These are phyloP conservation scores for Eleusine indica DNA, from an alignment of 176 grass and related monocot genomes.

Conservation along the genomic window DNA sequence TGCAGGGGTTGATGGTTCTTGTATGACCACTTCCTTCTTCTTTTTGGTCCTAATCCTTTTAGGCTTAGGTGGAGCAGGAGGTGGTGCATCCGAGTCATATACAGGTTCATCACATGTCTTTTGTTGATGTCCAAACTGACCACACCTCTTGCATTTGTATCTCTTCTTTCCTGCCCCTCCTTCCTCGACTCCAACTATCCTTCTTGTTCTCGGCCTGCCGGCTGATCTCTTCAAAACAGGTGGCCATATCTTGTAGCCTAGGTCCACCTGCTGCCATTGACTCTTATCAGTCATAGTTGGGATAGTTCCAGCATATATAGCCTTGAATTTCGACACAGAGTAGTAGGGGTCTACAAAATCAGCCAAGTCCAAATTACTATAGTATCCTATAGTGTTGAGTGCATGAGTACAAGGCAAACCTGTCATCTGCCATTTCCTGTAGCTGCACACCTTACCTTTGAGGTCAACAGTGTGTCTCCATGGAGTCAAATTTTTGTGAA, in stretches of 20 bases:
- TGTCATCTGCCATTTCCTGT: too few relatives aligned
- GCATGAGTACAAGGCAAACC: too few relatives aligned
- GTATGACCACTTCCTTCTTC: background rate
- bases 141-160: background rate
- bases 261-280: background rate
- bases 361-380: background rate
- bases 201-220: background rate
- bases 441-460: too few relatives aligned
- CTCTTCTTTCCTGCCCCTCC: background rate
- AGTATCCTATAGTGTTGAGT: too few relatives aligned
- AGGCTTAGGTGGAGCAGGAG: background rate
- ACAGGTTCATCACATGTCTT: background rate
- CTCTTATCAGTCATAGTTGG: background rate
- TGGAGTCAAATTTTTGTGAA: too few relatives aligned
- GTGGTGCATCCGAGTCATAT: background rate
- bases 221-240: background rate
- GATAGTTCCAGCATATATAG: background rate
- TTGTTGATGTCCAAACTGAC: background rate
- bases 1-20: too few relatives aligned
- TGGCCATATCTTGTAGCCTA: background rate
- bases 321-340: background rate
- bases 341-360: background rate
- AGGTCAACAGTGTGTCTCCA: too few relatives aligned
- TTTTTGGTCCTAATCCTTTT: background rate
- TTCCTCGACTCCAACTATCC: background rate